phyloP scores from a whole-genome alignment of 176 grass and related monocot species.

The Pontederia crassipes region DNA sequence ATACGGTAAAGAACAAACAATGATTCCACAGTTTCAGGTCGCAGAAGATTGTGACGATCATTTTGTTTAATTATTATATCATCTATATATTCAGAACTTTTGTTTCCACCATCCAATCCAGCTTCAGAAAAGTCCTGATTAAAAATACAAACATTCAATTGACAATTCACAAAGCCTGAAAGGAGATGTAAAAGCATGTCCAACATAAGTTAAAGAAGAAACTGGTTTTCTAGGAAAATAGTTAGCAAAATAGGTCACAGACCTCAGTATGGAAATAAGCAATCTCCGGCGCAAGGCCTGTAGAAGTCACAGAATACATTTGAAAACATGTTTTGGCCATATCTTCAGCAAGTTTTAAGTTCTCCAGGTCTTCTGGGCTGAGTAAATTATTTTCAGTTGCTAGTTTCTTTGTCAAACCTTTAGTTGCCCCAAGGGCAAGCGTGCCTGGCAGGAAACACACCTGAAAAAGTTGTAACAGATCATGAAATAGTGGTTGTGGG shows the following conservation, averaged over 20 bases:
- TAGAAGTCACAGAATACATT: slow-evolving; percentile 90
- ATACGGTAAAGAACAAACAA: slow-evolving; percentile 83
- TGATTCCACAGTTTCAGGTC: slow-evolving; percentile 95
- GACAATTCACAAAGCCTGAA: not conserved
- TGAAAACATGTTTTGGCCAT: slow-evolving; percentile 89
- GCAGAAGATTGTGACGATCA: slow-evolving; percentile 90
- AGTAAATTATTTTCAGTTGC: slow-evolving; percentile 64
- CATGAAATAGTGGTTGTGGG: not conserved
- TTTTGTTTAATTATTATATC: slow-evolving; percentile 76
- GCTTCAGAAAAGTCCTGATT: slow-evolving; percentile 53
- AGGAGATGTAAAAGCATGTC: not conserved
- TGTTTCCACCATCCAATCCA: slow-evolving; percentile 80
- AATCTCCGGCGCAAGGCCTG: slow-evolving; percentile 95
- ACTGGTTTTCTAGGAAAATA: not conserved
- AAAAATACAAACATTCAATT: slow-evolving; percentile 10
- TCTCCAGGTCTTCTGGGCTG: slow-evolving; percentile 70
- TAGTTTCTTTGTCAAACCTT: slow-evolving; percentile 79
- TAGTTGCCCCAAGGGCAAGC: slow-evolving; percentile 89
- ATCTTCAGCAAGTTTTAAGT: slow-evolving; percentile 95
- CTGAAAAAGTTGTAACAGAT: slow-evolving; percentile 37
- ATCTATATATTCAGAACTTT: slow-evolving; percentile 69
- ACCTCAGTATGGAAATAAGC: slow-evolving; percentile 92
- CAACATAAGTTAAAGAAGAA: not conserved
- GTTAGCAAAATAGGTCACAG: not conserved
- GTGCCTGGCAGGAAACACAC: slow-evolving; percentile 97